phyloP scores from a whole-genome alignment of 2,329 filamentous ascomycete species.

The Paecilomyces dactylethromorphus region DNA sequence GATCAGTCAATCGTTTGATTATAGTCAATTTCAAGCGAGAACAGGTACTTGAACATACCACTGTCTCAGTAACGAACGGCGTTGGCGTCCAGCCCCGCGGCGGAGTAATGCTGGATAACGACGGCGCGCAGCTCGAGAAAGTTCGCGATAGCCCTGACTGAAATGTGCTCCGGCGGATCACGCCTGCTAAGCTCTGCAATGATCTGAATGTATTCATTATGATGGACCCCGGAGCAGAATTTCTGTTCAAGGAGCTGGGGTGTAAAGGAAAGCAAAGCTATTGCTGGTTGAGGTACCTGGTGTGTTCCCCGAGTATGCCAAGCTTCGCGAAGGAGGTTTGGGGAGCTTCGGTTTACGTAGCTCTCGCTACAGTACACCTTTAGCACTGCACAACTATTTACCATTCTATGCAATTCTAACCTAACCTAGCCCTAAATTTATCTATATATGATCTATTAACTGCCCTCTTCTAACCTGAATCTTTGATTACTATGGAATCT shows the following conservation, averaged over 20 bases:
- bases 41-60: conserved; percentile 37
- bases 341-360: not conserved
- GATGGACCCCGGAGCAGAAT: not conserved
- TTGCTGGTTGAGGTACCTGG: not conserved
- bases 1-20: conserved; percentile 12
- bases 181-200: not conserved
- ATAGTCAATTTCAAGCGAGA: not conserved
- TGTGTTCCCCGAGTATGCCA: not conserved
- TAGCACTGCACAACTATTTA: too few relatives aligned
- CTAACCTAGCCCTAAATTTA: too few relatives aligned
- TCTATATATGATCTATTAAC: too few relatives aligned
- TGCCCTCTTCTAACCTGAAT: too few relatives aligned
- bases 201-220: not conserved
- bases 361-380: too few relatives aligned
- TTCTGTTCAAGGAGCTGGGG: not conserved
- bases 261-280: not conserved
- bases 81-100: conserved; percentile 45
- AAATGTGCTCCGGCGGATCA: not conserved
- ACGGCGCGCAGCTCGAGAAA: conserved; percentile 22
- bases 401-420: too few relatives aligned
- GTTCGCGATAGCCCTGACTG: conserved; percentile 2
- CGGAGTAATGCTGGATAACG: conserved; percentile 19
- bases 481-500: too few relatives aligned
- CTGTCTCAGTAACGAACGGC: conserved; percentile 49
- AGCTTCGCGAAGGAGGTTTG: not conserved